Evolutionary conservation across 164 flowering plant genomes (phyloP).

Genomic region (Taxillus chinensis): DNA sequence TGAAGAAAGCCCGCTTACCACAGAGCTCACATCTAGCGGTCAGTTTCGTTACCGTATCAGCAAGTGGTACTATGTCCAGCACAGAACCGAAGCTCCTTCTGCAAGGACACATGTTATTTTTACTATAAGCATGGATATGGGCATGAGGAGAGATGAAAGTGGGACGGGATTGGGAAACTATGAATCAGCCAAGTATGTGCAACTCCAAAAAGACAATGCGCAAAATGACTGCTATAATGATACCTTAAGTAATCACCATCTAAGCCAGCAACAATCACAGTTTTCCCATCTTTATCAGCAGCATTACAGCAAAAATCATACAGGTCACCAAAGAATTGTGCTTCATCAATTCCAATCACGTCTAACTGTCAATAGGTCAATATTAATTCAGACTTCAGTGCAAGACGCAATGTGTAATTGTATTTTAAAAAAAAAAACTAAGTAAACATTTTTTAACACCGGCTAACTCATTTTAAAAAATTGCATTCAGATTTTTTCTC

Average conservation of each 20-base stretch:
- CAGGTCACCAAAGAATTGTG: conserved; percentile 88
- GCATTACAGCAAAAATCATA: conserved; percentile 82
- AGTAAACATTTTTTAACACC: background rate
- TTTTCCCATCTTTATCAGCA: conserved; percentile 87
- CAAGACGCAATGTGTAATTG: background rate
- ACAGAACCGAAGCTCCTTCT: conserved; percentile 90
- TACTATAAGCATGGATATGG: too few species aligned
- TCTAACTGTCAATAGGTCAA: conserved; percentile 43
- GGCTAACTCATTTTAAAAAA: background rate
- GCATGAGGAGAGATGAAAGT: too few species aligned
- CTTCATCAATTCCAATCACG: conserved; percentile 97
- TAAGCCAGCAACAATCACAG: conserved; percentile 72
- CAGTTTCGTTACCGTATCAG: conserved; percentile 80
- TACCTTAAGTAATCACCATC: conserved; percentile 97
- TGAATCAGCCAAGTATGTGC: too few species aligned
- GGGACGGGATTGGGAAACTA: too few species aligned
- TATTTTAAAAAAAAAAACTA: background rate
- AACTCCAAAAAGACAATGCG: too few species aligned
- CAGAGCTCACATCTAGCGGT: conserved; percentile 86
- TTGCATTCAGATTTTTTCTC: background rate
- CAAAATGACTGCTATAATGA: too few species aligned
- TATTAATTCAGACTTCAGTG: too few species aligned
- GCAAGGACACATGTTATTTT: conserved; percentile 7
- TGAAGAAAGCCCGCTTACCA: conserved; percentile 73
- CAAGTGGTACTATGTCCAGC: conserved; percentile 75